Percentiles rank a stretch among this genome's conserved stretches.
phyloP scores from a whole-genome alignment of 495 filamentous ascomycete genomes.

The Aspergillus biplanus region DNA sequence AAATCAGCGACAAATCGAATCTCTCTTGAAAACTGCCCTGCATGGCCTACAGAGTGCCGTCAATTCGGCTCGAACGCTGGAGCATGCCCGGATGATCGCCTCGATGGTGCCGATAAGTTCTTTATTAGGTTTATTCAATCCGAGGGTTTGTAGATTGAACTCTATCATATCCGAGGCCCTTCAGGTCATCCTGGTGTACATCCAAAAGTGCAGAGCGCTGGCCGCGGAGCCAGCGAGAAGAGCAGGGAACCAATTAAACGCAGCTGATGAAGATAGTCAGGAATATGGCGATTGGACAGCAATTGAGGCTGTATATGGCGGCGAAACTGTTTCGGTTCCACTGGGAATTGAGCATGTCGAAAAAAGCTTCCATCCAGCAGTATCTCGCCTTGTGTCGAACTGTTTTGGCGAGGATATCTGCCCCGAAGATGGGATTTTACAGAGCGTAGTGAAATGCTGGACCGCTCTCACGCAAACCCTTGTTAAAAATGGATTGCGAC shows the following conservation, averaged over 20 bases:
- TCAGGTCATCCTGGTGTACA: slow-evolving; percentile 41
- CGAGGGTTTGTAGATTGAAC: slow-evolving; percentile 39
- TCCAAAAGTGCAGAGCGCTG: slow-evolving; percentile 37
- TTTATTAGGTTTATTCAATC: slow-evolving; percentile 44
- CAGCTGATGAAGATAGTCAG: slow-evolving; percentile 67
- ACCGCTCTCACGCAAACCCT: slow-evolving; percentile 57
- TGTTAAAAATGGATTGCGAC: slow-evolving; percentile 40
- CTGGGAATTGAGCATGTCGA: slow-evolving; percentile 42
- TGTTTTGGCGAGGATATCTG: slow-evolving; percentile 66
- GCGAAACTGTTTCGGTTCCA: slow-evolving; percentile 28
- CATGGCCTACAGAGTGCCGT: slow-evolving; percentile 55
- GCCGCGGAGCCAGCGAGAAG: slow-evolving; percentile 10
- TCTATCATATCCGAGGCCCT: slow-evolving; percentile 41
- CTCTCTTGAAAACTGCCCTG: slow-evolving; percentile 57
- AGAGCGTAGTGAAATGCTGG: slow-evolving; percentile 64
- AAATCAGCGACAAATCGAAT: slow-evolving; percentile 67
- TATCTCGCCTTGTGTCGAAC: slow-evolving; percentile 65
- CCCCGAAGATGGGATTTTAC: slow-evolving; percentile 61
- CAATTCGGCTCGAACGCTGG: slow-evolving; percentile 36
- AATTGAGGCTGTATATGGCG: slow-evolving; percentile 54
- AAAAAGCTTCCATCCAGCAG: slow-evolving; percentile 50
- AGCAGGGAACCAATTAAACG: slow-evolving; percentile 16
- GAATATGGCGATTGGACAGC: slow-evolving; percentile 73
- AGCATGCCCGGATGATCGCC: slow-evolving; percentile 41
- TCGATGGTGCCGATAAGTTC: slow-evolving; percentile 40